Evolutionary conservation across 192 early-diverging fungal genomes (phyloP).

Genomic region (Linnemannia zychae): DNA sequence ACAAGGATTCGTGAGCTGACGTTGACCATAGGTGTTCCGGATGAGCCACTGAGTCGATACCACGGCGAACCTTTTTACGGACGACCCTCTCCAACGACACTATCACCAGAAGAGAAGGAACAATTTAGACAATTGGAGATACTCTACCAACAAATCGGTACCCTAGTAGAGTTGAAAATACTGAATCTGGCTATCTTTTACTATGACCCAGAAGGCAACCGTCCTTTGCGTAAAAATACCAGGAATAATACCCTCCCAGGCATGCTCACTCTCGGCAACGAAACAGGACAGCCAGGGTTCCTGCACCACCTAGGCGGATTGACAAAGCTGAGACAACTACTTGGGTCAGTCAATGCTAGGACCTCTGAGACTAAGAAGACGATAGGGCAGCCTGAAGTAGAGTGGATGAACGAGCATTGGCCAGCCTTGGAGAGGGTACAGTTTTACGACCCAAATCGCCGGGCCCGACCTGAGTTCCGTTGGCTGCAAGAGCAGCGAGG

Average conservation of each 20-base stretch:
- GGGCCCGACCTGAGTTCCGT: too few species aligned
- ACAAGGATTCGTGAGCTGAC: background rate
- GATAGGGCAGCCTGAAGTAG: background rate
- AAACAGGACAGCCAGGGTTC: background rate
- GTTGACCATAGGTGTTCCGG: background rate
- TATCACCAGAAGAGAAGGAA: background rate
- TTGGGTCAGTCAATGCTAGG: background rate
- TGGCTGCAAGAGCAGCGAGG: too few species aligned
- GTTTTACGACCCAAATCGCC: too few species aligned
- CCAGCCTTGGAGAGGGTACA: background rate
- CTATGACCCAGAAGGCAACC: background rate
- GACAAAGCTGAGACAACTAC: background rate
- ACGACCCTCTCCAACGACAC: background rate
- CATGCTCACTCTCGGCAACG: background rate
- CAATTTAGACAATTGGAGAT: background rate
- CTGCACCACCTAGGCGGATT: background rate
- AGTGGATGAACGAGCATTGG: background rate
- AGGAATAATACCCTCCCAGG: background rate
- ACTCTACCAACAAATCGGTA: background rate
- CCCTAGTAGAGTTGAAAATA: background rate
- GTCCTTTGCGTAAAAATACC: background rate
- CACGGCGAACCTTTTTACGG: background rate
- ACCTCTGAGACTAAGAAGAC: background rate
- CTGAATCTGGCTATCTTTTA: background rate
- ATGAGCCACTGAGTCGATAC: background rate